A percentile compares a stretch with the other conserved stretches of the same genome.
These are phyloP conservation scores for Rhizomucor pusillus DNA, from an alignment of 371 early-diverging fungal genomes.

Conservation along the genomic window DNA sequence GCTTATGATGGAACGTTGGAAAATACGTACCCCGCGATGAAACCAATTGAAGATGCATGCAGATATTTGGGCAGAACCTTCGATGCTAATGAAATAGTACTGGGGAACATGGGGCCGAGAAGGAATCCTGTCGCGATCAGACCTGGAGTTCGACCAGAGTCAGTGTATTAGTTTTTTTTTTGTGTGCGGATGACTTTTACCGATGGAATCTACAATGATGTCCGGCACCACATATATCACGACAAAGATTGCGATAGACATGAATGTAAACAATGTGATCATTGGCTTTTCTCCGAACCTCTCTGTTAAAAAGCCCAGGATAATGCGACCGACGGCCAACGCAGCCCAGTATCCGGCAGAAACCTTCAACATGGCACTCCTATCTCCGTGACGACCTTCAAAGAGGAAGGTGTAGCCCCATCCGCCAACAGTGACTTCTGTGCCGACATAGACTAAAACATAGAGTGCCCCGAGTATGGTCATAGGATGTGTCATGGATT, in stretches of 20 bases:
- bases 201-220: slow-evolving; percentile 18
- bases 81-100: slow-evolving; percentile 28
- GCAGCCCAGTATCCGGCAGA: slow-evolving; percentile 37
- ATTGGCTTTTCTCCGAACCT: slow-evolving; percentile 25
- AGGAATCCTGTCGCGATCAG: slow-evolving; percentile 20
- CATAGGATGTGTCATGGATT: slow-evolving; percentile 22
- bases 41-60: slow-evolving; percentile 33
- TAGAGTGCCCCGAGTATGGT: slow-evolving; percentile 23
- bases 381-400: slow-evolving; percentile 21
- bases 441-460: slow-evolving; percentile 31
- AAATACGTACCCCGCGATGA: slow-evolving; percentile 27
- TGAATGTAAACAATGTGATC: slow-evolving; percentile 17
- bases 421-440: slow-evolving; percentile 29
- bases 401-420: slow-evolving; percentile 30
- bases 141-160: slow-evolving; percentile 2
- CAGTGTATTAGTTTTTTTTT: no score
- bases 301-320: slow-evolving; percentile 29
- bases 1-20: no score
- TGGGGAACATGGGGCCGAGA: slow-evolving; percentile 35
- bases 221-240: slow-evolving; percentile 13
- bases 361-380: slow-evolving; percentile 21
- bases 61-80: slow-evolving; percentile 22
- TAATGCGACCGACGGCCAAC: slow-evolving; percentile 26
- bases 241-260: slow-evolving; percentile 7
- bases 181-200: slow-evolving; percentile 9